Conservation (phyloP, 306 rosid genomes). For the Abrus pulchellus region DNA sequence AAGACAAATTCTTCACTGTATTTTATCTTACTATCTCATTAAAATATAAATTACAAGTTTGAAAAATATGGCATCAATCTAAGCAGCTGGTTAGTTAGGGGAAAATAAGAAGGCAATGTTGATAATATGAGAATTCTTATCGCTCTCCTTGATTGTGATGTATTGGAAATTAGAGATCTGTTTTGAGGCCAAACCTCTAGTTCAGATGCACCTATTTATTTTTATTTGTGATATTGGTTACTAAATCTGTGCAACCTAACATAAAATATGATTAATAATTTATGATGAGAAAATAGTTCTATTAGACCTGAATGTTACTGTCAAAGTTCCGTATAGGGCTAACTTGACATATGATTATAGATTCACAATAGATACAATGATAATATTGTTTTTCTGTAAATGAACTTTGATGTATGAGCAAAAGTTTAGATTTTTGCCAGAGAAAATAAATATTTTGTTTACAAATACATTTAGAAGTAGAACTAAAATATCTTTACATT, state of each 20-base stretch:
- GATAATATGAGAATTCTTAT: slow-evolving; percentile 13
- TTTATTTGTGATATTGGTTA: not conserved
- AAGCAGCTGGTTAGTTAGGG: not conserved
- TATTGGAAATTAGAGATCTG: slow-evolving; percentile 12
- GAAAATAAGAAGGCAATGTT: not conserved
- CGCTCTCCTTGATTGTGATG: not conserved
- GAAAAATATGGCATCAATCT: slow-evolving; percentile 2
- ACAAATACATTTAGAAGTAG: not conserved
- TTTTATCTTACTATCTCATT: slow-evolving; percentile 5
- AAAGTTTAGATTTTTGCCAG: slow-evolving; percentile 14
- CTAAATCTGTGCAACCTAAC: not conserved
- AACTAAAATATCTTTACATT: slow-evolving; percentile 9
- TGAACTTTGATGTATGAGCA: slow-evolving; percentile 29
- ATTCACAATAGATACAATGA: not conserved
- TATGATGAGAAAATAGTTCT: not conserved
- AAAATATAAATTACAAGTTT: slow-evolving; percentile 25
- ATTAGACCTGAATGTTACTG: slow-evolving; percentile 8
- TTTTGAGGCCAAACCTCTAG: slow-evolving; percentile 5
- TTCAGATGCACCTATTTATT: not conserved
- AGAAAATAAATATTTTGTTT: slow-evolving; percentile 5
- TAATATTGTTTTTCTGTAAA: slow-evolving; percentile 7
- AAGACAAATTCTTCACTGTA: not conserved
- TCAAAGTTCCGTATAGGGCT: slow-evolving; percentile 21
- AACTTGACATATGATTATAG: slow-evolving; percentile 15
- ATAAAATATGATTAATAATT: not conserved